These are phyloP conservation scores for Trichoderma harzianum DNA, from an alignment of 2,329 filamentous ascomycete species.

Conservation along the genomic window DNA sequence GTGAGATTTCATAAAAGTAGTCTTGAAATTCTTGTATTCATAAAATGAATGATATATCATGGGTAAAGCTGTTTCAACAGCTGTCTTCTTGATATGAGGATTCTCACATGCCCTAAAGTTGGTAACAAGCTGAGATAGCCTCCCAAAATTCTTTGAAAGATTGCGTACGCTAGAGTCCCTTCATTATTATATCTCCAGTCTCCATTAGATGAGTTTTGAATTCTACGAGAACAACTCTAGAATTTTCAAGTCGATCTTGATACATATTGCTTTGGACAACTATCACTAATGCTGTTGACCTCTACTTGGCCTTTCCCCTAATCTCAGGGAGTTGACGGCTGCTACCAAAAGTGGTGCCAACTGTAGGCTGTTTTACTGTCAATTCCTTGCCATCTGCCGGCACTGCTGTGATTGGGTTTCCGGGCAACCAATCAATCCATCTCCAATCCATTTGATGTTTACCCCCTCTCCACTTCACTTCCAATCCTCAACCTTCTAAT, in stretches of 20 bases:
- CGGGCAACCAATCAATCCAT: background rate
- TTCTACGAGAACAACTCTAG: background rate
- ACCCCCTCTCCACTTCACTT: background rate
- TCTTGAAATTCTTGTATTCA: background rate
- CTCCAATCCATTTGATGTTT: background rate
- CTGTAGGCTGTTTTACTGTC: background rate
- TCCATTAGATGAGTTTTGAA: background rate
- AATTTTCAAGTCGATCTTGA: background rate
- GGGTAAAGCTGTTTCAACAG: background rate
- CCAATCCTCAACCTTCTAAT: background rate
- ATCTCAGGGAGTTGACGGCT: background rate
- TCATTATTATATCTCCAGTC: background rate
- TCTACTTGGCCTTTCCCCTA: background rate
- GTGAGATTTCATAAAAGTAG: background rate
- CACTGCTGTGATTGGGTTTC: background rate
- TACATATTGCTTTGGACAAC: background rate
- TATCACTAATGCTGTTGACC: background rate
- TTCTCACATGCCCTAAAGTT: background rate
- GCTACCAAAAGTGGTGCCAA: background rate
- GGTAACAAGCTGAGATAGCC: background rate
- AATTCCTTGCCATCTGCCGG: background rate
- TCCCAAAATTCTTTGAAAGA: too few species aligned
- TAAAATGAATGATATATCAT: background rate
- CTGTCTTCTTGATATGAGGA: background rate
- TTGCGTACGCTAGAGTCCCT: too few species aligned